A percentile compares a stretch with the other conserved stretches of the same genome.
phyloP scores from a whole-genome alignment of 1,139 yeast genomes.

The Saccharomycopsis phalli region DNA sequence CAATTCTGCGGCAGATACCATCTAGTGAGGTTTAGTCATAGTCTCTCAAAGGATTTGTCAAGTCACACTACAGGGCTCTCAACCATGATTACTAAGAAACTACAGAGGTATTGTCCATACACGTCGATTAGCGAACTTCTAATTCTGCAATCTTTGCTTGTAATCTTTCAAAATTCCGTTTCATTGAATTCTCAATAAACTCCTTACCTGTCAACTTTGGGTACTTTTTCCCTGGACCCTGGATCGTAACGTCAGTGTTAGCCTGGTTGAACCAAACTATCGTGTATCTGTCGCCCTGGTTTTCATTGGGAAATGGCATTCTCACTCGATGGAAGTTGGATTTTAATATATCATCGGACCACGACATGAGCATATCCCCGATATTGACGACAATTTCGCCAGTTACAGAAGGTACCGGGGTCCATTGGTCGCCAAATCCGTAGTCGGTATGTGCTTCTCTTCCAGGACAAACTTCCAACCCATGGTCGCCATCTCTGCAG shows the following conservation, averaged over 20 bases:
- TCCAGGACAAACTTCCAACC: conserved; percentile 29
- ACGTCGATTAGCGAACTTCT: no score
- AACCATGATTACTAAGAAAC: no score
- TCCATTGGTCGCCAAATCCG: conserved; percentile 28
- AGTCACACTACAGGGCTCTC: no score
- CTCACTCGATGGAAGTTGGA: conserved; percentile 29
- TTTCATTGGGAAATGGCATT: conserved; percentile 24
- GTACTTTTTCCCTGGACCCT: conserved; percentile 27
- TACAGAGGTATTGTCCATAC: no score
- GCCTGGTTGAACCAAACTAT: conserved; percentile 29
- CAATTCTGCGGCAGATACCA: conserved; percentile 24
- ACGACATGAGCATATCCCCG: conserved; percentile 30
- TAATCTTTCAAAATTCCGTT: conserved; percentile 23
- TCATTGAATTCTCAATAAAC: conserved; percentile 28
- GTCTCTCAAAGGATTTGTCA: no score
- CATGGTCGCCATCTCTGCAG: conserved; percentile 29
- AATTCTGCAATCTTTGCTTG: conserved; percentile 3
- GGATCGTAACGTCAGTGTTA: conserved; percentile 28
- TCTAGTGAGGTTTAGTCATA: no score
- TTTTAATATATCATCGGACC: conserved; percentile 28
- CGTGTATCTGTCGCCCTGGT: conserved; percentile 26
- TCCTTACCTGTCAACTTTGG: conserved; percentile 26
- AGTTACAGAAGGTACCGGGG: conserved; percentile 27
- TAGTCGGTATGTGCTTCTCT: conserved; percentile 28
- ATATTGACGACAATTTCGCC: conserved; percentile 31